Conservation (phyloP, 1,284 basidiomycete genomes). For the Schizophyllum commune region DNA sequence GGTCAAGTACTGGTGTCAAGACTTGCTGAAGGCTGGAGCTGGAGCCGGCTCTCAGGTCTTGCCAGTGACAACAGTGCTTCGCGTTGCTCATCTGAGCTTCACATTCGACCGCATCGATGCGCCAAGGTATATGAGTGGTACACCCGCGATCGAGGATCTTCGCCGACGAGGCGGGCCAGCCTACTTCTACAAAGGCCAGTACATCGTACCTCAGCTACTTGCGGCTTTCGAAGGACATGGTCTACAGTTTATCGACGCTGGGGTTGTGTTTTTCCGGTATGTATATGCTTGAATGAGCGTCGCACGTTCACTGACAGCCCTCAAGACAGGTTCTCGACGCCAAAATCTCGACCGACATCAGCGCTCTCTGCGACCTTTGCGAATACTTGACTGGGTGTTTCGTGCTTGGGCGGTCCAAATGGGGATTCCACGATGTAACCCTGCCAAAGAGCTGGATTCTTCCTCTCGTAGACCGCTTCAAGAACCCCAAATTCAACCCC, state of each 20-base stretch:
- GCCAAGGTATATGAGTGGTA: slow-evolving; percentile 7
- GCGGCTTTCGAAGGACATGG: slow-evolving; percentile 16
- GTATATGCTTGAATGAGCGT: slow-evolving; percentile 16
- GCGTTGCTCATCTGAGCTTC: slow-evolving; percentile 8
- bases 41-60: slow-evolving; percentile 12
- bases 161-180: slow-evolving; percentile 8
- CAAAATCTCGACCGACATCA: slow-evolving; percentile 28
- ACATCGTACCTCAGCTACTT: slow-evolving; percentile 31
- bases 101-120: slow-evolving; percentile 9
- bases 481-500: slow-evolving; percentile 12
- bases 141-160: slow-evolving; percentile 7
- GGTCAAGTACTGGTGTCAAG: slow-evolving; percentile 32
- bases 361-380: slow-evolving; percentile 36
- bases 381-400: slow-evolving; percentile 34
- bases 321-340: slow-evolving; percentile 33
- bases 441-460: slow-evolving; percentile 40
- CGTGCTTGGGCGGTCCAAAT: slow-evolving; percentile 23
- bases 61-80: slow-evolving; percentile 3
- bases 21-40: slow-evolving; percentile 23
- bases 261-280: slow-evolving; percentile 22
- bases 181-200: slow-evolving; percentile 12
- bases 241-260: slow-evolving; percentile 15
- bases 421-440: slow-evolving; percentile 31
- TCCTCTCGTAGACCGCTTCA: slow-evolving; percentile 20
- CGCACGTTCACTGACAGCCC: background rate